phyloP scores from a whole-genome alignment of 495 filamentous ascomycete species.

The Tuber calosporum region DNA sequence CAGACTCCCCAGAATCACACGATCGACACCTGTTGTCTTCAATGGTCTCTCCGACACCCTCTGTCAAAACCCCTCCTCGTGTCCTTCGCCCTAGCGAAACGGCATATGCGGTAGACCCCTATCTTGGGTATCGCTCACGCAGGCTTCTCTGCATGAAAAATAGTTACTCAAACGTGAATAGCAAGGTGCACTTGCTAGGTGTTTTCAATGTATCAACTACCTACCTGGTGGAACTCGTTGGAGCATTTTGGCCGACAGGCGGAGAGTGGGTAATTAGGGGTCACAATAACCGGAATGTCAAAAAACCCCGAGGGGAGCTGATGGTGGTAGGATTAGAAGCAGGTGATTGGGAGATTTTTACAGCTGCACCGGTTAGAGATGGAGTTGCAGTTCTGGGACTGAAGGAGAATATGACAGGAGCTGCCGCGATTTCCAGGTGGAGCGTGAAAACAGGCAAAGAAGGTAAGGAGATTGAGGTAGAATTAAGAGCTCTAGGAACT shows the following conservation, averaged over 20 bases:
- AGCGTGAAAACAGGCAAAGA: slow-evolving; percentile 6
- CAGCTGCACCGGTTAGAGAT: slow-evolving; percentile 14
- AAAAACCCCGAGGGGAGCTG: slow-evolving; percentile 9
- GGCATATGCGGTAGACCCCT: slow-evolving; percentile 23
- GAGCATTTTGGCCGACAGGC: background rate
- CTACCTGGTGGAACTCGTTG: slow-evolving; percentile 17
- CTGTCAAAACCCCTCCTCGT: slow-evolving; percentile 4
- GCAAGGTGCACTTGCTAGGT: slow-evolving; percentile 8
- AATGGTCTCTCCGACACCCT: slow-evolving; percentile 47
- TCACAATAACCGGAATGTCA: slow-evolving; percentile 7
- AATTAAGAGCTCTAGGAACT: slow-evolving; percentile 22
- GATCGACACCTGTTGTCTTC: slow-evolving; percentile 62
- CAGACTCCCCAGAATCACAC: slow-evolving; percentile 76
- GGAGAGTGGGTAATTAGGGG: slow-evolving; percentile 23
- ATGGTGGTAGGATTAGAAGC: slow-evolving; percentile 21
- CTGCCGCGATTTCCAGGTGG: slow-evolving; percentile 8
- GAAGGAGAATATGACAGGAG: slow-evolving; percentile 23
- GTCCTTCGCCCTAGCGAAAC: slow-evolving; percentile 17
- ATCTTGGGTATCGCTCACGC: slow-evolving; percentile 15
- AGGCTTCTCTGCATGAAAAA: slow-evolving; percentile 23
- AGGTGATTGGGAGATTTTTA: slow-evolving; percentile 27
- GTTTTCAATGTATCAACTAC: slow-evolving; percentile 26
- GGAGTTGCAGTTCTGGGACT: slow-evolving; percentile 20
- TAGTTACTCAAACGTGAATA: background rate
- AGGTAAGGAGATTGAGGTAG: slow-evolving; percentile 8